Percentiles rank a stretch among this genome's conserved stretches.
Conservation (phyloP, 805 yeast genomes). For the Nakazawaea siamensis region DNA sequence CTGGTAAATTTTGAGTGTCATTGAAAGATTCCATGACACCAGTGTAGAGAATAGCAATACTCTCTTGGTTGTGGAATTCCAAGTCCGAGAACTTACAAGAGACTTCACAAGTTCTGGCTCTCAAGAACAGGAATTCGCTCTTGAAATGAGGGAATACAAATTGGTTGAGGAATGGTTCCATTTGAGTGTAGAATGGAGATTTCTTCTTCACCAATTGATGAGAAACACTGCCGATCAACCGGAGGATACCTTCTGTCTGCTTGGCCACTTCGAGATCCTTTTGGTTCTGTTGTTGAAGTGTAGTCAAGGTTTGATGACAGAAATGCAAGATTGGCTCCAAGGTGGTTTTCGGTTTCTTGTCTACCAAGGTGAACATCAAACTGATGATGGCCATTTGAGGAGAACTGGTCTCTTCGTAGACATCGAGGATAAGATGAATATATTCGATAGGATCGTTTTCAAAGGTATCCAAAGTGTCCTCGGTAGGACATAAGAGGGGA, state of each 20-base stretch:
- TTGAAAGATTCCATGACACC: conserved; percentile 39
- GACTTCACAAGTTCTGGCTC: conserved; percentile 67
- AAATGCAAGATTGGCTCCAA: conserved; percentile 55
- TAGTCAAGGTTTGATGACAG: conserved; percentile 41
- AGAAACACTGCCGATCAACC: conserved; percentile 70
- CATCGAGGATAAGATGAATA: conserved; percentile 67
- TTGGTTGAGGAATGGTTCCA: conserved; percentile 59
- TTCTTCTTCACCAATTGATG: conserved; percentile 44
- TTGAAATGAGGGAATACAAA: conserved; percentile 67
- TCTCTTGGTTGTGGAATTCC: conserved; percentile 33
- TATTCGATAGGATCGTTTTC: conserved; percentile 90
- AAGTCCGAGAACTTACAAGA: conserved; percentile 58
- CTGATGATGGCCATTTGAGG: conserved; percentile 78
- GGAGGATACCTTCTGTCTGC: conserved; percentile 69
- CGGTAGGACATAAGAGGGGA: conserved; percentile 72
- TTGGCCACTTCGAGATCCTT: conserved; percentile 42
- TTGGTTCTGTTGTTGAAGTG: conserved; percentile 27
- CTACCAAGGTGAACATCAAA: conserved; percentile 62
- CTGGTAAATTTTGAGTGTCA: conserved; percentile 54
- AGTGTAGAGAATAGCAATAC: conserved; percentile 30
- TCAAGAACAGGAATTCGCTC: conserved; percentile 56
- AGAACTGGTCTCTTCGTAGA: conserved; percentile 49
- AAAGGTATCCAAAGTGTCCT: conserved; percentile 64
- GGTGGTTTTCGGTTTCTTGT: conserved; percentile 53
- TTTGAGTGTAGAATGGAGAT: conserved; percentile 51